Base-by-base conservation (phyloP, 768 basidiomycete species). In the Tubosaeta sp. region DNA sequence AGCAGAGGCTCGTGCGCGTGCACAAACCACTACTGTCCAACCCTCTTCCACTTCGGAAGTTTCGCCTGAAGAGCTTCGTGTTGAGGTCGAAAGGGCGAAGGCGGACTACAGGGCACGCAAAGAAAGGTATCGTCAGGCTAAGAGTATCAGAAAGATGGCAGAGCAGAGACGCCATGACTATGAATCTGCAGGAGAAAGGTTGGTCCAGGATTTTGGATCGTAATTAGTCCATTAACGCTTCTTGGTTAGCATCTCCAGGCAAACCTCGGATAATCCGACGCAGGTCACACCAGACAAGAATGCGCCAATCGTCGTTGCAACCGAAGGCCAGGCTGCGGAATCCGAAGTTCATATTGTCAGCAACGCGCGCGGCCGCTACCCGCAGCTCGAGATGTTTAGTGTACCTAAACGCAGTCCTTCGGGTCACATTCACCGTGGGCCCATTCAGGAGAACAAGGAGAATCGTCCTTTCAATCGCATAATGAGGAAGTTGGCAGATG, bases 71-170 rank as follows among this genome's bases (percentile, higher is more conserved):
- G 59, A 66, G 16, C 60, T 72, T 37, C 61, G 66, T 29, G 61
- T 56, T 27, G 73, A 79, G 29, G 77, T 89, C 4, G 82, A 88
- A 59, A 78, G 72, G 17, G 86, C 88, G 1, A 91, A 88, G 59
- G 73, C 72, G 26, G 68, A 70, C 22, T 91, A 91, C 66, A 86
- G 81, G 67, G 75, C 74, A 1, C 79, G 83, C 67, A 91, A 91
- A 61, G 86, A 87, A 59, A 73, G 72, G 22, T 88, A 88, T 59
- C 78, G 86, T 27, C 70, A 71, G 57, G 80, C 83, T 48, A 76
- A 81, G 48, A 80, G 82, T 44, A 70, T 72, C 25, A 77, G 74
- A 51, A 75, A 65, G 57, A 73, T 69, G 56, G 73, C 71, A 51
- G 68, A 67, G 49, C 71, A 69, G 43, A 61, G 59, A 42, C 52